Evolutionary conservation across 352 stramenopile genomes (phyloP), one percentile per base, ranked within the genome.

Genomic region (Pythium pyrilobum): DNA sequence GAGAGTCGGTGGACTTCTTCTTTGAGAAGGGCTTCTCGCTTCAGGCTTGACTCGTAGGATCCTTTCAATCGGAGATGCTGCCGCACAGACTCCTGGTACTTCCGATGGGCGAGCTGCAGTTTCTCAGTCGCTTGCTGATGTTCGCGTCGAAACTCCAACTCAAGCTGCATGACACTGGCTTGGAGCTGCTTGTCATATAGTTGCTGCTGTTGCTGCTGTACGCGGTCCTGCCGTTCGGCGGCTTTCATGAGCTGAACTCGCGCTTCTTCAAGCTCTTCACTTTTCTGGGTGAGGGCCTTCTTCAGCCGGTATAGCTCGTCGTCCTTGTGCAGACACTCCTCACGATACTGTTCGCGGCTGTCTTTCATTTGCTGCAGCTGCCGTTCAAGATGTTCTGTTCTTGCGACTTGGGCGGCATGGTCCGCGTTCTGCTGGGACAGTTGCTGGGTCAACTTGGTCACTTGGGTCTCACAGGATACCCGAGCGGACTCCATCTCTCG

Each of bases 111-210:
- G 0, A 54, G 4, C 27, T 85, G 67, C 20, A 82, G 59, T 28
- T 83, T 84, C 12, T 76, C 67, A 6, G 45, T 43, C 2, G 62
- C 61, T 15, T 73, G 55, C 20, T 83, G 65, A 36, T 84, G 65
- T 31, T 89, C 77, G 23, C 74, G 76, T 16, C 79, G 76, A 25
- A 89, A 90, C 43, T 90, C 79, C 67, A 85, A 77, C 53, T 90
- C 79, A 5, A 88, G 43, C 45, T 88, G 74, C 16, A 81, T 54
- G 25, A 86, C 51, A 9, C 72, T 78, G 0, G 71, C 66, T 45
- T 85, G 64, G 1, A 85, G 62, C 21, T 84, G 74, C 24, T 80
- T 63, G 15, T 81, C 66, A 28, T 74, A 87, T 12, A 87, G 33
- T 29, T 75, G 69, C 54, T 86, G 68, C 33, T 87, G 79, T 36